Evolutionary conservation across 345 rosid genomes (phyloP).

Genomic region (Carallia brachiata): DNA sequence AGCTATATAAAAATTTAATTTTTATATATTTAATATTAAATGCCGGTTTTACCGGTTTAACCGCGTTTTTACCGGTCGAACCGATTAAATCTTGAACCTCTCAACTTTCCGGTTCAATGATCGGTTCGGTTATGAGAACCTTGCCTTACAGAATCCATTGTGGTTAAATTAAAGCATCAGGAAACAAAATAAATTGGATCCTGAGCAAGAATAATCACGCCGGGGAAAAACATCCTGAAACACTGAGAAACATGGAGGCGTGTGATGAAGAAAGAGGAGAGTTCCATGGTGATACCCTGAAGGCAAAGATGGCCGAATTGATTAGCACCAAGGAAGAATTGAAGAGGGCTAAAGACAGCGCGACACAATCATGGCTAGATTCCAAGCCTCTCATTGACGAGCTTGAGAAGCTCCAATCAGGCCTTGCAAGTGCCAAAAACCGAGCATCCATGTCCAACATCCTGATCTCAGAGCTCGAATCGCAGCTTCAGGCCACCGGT

Average conservation of each 20-base stretch:
- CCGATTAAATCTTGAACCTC: too few species aligned
- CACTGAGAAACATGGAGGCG: constrained; percentile 5
- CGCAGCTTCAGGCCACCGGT: constrained; percentile 30
- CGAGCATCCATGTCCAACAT: constrained; percentile 31
- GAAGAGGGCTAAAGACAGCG: constrained; percentile 39
- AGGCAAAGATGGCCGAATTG: constrained; percentile 37
- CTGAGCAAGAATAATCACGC: too few species aligned
- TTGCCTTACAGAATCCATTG: too few species aligned
- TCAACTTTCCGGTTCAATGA: too few species aligned
- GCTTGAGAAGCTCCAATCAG: constrained; percentile 48
- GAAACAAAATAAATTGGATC: neutral
- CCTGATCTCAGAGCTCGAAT: constrained; percentile 34
- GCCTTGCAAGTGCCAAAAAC: constrained; percentile 31
- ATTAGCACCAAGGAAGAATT: constrained; percentile 32
- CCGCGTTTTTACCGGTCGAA: too few species aligned
- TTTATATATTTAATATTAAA: too few species aligned
- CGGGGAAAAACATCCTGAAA: too few species aligned
- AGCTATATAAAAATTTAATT: too few species aligned
- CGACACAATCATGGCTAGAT: constrained; percentile 52
- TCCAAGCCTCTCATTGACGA: constrained; percentile 54
- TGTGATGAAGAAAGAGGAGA: constrained; percentile 1
- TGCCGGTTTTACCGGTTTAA: too few species aligned
- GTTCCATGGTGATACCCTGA: neutral
- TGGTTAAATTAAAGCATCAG: too few species aligned
- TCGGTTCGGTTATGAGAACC: too few species aligned